Conservation (phyloP, 2,329 filamentous ascomycete species). For the Trichoderma sp. region DNA sequence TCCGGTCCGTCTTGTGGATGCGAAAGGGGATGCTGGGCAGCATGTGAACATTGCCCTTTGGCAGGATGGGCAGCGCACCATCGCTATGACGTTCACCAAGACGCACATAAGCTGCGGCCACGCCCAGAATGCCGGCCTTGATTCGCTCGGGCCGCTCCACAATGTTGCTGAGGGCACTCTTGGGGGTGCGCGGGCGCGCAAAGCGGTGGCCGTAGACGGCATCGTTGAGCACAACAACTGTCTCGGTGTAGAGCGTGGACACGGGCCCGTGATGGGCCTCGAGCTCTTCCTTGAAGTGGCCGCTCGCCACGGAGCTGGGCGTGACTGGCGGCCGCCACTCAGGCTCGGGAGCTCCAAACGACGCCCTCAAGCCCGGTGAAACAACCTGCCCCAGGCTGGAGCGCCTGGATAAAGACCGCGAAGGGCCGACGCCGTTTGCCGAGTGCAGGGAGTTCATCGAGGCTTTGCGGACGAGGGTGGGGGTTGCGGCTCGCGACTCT, state of each 20-base stretch:
- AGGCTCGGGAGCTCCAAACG: slow-evolving; percentile 31
- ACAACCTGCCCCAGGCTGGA: slow-evolving; percentile 47
- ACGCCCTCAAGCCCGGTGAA: slow-evolving; percentile 44
- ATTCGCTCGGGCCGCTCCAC: slow-evolving; percentile 93
- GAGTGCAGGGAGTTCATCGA: slow-evolving; percentile 58
- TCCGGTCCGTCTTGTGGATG: slow-evolving; percentile 76
- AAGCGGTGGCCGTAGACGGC: slow-evolving; percentile 93
- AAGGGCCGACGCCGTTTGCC: slow-evolving; percentile 40
- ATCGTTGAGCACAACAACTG: slow-evolving; percentile 85
- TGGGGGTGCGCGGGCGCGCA: slow-evolving; percentile 75
- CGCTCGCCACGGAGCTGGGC: slow-evolving; percentile 58
- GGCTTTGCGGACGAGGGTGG: slow-evolving; percentile 53
- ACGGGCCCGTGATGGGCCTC: slow-evolving; percentile 55
- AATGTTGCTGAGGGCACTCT: slow-evolving; percentile 70
- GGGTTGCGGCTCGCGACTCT: slow-evolving; percentile 48
- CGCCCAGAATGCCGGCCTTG: slow-evolving; percentile 76
- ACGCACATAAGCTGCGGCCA: slow-evolving; percentile 86
- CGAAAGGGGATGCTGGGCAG: slow-evolving; percentile 70
- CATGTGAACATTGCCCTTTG: slow-evolving; percentile 53
- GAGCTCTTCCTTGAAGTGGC: slow-evolving; percentile 70
- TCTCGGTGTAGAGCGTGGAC: slow-evolving; percentile 51
- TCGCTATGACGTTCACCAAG: slow-evolving; percentile 77
- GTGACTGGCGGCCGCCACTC: slow-evolving; percentile 43
- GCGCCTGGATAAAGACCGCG: slow-evolving; percentile 45
- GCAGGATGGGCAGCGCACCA: slow-evolving; percentile 65